Base-by-base conservation (phyloP, 1,284 basidiomycete species). In the Puccinia horiana region DNA sequence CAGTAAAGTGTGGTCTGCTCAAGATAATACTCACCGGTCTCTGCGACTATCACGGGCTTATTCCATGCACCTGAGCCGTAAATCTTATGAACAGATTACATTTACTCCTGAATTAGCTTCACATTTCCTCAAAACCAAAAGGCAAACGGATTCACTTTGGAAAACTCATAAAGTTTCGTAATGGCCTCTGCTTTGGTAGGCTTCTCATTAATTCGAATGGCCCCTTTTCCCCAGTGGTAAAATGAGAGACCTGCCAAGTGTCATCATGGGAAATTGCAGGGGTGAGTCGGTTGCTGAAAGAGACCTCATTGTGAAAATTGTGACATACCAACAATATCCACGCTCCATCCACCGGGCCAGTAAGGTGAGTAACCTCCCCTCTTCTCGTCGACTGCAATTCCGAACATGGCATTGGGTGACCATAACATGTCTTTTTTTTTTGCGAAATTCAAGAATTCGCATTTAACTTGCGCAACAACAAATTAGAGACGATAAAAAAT, bases 201-300 rank as follows among this genome's bases (percentile, higher is more conserved):
- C 16, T 47, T 56, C 29, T 56, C n/a, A 26, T 79, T 79, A 20
- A 47, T 54, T 56, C 76, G 8, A 2, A 35, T 29, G 35, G 37
- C 37, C 0, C 29, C 47, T n/a, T 49, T 65, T 65, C 75, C 75
- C 75, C 75, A 77, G 58, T 77, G 75, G 23, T 77, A 77, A n/a
- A 77, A 65, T 14, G 75, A 77, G 58, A 77, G 42, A 29, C 58
- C 75, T 79, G 63, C 54, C 47, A 29, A 18, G 23, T 23, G 9
- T 26, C 61, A 49, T 42, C 11, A 23, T 16, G 23, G 11, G 35
- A 23, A 29, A 54, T 49, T 23, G 14, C 70, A 73, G 16, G 44
- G 5, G 16, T 35, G 2, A 44, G 29, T n/a, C 42, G 6, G 32
- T n/a, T 47, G 23, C 12, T 23, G 12, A 16, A 8, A 26, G n/a